phyloP scores from a whole-genome alignment of 2,329 filamentous ascomycete genomes.

The Trichoderma atroviride region DNA sequence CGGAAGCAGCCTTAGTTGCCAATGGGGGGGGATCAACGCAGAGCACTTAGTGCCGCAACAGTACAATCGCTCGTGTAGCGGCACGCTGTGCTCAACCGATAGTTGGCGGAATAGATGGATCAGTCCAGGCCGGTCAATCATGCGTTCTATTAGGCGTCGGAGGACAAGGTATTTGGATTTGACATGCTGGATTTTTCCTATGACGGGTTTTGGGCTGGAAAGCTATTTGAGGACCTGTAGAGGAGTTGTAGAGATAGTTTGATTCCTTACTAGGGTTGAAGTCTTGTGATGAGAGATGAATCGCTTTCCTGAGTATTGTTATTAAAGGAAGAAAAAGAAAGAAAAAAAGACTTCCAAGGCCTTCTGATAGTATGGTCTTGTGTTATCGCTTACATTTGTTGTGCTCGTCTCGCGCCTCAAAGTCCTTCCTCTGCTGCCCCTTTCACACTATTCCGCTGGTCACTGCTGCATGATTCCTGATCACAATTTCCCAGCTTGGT shows the following conservation, averaged over 20 bases:
- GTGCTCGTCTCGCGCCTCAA: background rate
- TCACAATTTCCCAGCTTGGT: background rate
- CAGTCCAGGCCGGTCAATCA: constrained; percentile 28
- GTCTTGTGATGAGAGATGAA: background rate
- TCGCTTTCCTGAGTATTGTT: background rate
- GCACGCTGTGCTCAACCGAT: background rate
- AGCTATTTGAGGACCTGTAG: background rate
- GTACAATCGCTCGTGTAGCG: constrained; percentile 29
- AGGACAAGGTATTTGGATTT: constrained; percentile 27
- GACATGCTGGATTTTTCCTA: background rate
- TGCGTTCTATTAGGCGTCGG: constrained; percentile 28
- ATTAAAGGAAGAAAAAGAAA: no score
- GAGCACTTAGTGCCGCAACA: constrained; percentile 32
- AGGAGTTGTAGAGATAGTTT: background rate
- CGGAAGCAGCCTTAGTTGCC: background rate
- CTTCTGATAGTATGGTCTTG: background rate
- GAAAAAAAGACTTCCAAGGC: background rate
- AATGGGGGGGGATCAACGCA: constrained; percentile 30
- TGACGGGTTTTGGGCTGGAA: background rate
- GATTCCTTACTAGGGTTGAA: background rate
- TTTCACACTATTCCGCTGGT: background rate
- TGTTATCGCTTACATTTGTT: background rate
- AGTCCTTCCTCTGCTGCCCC: background rate
- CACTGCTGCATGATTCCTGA: background rate
- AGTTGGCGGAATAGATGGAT: constrained; percentile 32